Evolutionary conservation across 2,329 filamentous ascomycete species (phyloP).

Genomic region (Ophiocordyceps sinensis): DNA sequence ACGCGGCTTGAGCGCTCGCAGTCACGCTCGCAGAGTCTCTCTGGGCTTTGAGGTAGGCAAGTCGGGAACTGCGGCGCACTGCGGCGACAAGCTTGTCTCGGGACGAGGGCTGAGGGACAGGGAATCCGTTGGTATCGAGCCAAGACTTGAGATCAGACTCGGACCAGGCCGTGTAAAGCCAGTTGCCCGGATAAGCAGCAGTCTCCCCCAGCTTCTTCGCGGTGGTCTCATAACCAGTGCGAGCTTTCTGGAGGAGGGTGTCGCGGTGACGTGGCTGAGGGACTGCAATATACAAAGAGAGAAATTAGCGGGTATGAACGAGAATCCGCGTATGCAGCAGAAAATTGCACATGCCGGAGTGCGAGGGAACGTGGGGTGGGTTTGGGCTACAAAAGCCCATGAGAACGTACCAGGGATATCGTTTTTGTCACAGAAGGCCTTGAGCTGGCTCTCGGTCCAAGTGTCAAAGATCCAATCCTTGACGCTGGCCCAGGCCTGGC

Average conservation of each 20-base stretch:
- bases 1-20: constrained; percentile 52
- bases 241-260: constrained; percentile 60
- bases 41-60: constrained; percentile 57
- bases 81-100: constrained; percentile 81
- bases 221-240: constrained; percentile 64
- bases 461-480: constrained; percentile 93
- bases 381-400: neutral
- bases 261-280: constrained; percentile 82
- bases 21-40: constrained; percentile 45
- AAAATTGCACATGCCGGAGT: neutral
- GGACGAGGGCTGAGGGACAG: constrained; percentile 67
- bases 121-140: constrained; percentile 78
- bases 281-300: constrained; percentile 23
- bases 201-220: constrained; percentile 67
- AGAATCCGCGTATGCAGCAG: neutral
- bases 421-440: constrained; percentile 82
- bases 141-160: constrained; percentile 89
- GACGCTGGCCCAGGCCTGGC: constrained; percentile 54
- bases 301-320: neutral
- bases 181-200: constrained; percentile 78
- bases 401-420: constrained; percentile 50
- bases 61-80: constrained; percentile 79
- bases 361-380: neutral
- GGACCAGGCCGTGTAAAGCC: constrained; percentile 84
- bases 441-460: constrained; percentile 87